phyloP scores from a whole-genome alignment of 1,284 basidiomycete species.

The Vanrija sp. region DNA sequence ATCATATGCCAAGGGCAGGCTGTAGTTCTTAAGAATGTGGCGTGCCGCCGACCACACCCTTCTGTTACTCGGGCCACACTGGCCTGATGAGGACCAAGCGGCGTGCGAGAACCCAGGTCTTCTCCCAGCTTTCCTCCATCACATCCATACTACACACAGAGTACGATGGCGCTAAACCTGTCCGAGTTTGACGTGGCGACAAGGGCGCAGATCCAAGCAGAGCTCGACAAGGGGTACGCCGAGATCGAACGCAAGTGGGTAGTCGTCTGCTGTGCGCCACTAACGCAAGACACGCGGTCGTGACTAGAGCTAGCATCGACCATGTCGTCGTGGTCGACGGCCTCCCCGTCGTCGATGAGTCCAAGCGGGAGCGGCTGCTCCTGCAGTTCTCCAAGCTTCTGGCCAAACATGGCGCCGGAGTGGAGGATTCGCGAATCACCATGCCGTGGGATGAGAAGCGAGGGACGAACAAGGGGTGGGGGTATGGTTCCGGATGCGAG shows the following conservation, averaged over 20 bases:
- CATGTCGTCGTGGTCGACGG: slow-evolving; percentile 83
- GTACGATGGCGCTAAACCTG: background rate
- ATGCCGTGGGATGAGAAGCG: slow-evolving; percentile 78
- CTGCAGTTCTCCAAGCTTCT: slow-evolving; percentile 78
- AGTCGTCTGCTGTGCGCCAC: slow-evolving; percentile 54
- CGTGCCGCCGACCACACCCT: no score
- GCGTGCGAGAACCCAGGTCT: no score
- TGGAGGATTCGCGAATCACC: slow-evolving; percentile 70
- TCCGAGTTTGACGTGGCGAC: slow-evolving; percentile 42
- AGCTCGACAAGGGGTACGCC: slow-evolving; percentile 57
- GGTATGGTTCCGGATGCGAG: background rate
- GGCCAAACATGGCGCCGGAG: slow-evolving; percentile 67
- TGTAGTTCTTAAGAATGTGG: no score
- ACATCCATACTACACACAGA: no score
- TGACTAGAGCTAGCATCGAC: slow-evolving; percentile 75
- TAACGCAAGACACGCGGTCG: slow-evolving; percentile 64
- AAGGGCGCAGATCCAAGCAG: slow-evolving; percentile 70
- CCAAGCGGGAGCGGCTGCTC: slow-evolving; percentile 71
- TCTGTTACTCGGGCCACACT: no score
- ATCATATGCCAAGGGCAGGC: no score
- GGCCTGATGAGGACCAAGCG: no score
- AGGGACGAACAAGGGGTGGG: slow-evolving; percentile 77
- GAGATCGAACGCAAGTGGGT: slow-evolving; percentile 89
- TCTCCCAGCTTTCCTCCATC: no score
- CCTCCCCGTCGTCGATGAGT: slow-evolving; percentile 76